Evolutionary conservation across 768 basidiomycete species (phyloP), one percentile per base, ranked within the genome.

Genomic region (Amanita rubescens): DNA sequence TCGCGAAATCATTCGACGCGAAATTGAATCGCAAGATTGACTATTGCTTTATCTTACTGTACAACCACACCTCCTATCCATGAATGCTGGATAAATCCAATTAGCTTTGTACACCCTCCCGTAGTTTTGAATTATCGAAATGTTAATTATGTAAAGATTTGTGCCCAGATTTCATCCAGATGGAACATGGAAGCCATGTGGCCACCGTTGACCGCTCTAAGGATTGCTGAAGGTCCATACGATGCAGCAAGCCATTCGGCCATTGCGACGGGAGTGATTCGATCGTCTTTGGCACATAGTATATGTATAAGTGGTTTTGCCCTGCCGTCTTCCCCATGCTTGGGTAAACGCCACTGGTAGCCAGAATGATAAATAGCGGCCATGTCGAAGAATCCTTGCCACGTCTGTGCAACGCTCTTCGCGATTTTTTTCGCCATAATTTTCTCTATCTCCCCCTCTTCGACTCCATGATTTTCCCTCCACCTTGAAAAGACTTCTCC

Each of bases 1-100:
- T 30, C 72, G 89, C 54, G 90, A 92, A 67, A 84, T 88, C 61
- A 87, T 92, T 62, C 77, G 87, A 60, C 73, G 76, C 58, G 90
- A 91, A 70, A 69, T 91, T 60, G 88, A 90, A 68, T 65, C 84
- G 58, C 74, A 82, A 49, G 87, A 88, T 62, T 79, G 63, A 74
- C 58, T 52, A 60, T 58, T 71, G 66, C 72, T 71, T 57, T 59
- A 67, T 69, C 55, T 69, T 37, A 47, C 14, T 58, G 54, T 55
- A 59, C 45, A 33, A 37, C 14, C 35, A 57, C 17, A 53, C 49
- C 56, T 56, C 46, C 55, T 56, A 58, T 60, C 51, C 65, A 58
- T 59, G 57, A 46, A 55, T 60, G 51, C 42, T 24, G 24, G 3
- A 43, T 8, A 30, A 14, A 24, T 15, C 43, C 24, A 12, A 33